Conservation (phyloP, 1,284 basidiomycete genomes). For the Earliella scabrosa region DNA sequence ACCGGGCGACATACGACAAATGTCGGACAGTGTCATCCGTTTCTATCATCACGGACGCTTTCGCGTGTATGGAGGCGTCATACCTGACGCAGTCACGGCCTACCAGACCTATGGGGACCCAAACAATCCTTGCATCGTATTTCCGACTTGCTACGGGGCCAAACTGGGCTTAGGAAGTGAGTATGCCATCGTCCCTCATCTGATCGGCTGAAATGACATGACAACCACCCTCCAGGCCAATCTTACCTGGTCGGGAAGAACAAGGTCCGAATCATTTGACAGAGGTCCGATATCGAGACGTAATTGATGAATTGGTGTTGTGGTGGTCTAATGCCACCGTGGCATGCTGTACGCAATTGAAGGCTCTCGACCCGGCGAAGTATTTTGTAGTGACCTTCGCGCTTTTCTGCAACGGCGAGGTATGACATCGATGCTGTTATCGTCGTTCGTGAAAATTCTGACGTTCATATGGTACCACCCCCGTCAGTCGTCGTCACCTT, state of each 20-base stretch:
- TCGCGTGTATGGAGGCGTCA: slow-evolving; percentile 39
- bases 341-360: no score
- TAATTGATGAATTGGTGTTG: background rate
- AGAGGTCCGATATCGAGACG: background rate
- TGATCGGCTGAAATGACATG: background rate
- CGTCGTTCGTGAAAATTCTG: background rate
- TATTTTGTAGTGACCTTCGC: slow-evolving; percentile 37
- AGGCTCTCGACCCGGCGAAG: slow-evolving; percentile 33
- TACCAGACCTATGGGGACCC: slow-evolving; percentile 43
- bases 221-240: slow-evolving; percentile 15
- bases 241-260: slow-evolving; percentile 22
- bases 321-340: background rate
- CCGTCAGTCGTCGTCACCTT: slow-evolving; percentile 36
- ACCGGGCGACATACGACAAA: background rate
- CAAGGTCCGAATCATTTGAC: slow-evolving; percentile 14
- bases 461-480: background rate
- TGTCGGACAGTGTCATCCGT: slow-evolving; percentile 9
- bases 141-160: slow-evolving; percentile 44
- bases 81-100: slow-evolving; percentile 43
- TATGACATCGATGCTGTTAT: slow-evolving; percentile 4
- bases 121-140: slow-evolving; percentile 43
- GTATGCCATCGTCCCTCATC: slow-evolving; percentile 13
- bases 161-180: slow-evolving; percentile 39
- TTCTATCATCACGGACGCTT: slow-evolving; percentile 41
- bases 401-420: slow-evolving; percentile 36